Evolutionary conservation across 768 basidiomycete species (phyloP), one percentile per base, ranked within the genome.

Genomic region (Russula lepida): DNA sequence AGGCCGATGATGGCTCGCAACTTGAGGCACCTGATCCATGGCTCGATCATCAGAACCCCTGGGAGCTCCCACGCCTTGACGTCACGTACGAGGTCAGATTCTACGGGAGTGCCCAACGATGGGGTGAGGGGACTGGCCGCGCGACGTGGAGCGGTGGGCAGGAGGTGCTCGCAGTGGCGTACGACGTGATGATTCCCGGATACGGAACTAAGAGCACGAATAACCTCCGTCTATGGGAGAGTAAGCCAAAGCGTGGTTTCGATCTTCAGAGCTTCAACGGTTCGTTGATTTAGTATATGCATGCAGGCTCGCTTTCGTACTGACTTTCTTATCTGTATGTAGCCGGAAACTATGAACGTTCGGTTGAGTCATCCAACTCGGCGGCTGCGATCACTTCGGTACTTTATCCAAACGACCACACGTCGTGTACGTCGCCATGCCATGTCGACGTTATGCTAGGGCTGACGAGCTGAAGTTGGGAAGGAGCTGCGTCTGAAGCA

Each of bases 231-330:
- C 78, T 84, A 57, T 91, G 85, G 91, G 91, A 88, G 76, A 86
- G 79, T 69, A 87, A 87, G 75, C 85, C 92, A 25, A 91, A 92
- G 78, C 78, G 90, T 67, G 91, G 89, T 1, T 98, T 98, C 70
- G 94, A 98, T 74, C 73, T 98, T 66, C 89, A 93, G 72, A 89
- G 88, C 49, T 98, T 98, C 83, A 98, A 98, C 70, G 91, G 89
- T 89, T 46, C 25, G 68, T 27, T 23, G 28, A 62, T 55, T 12
- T 9, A 19, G 15, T 59, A 52, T 54, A 32, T 11, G 39, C 39
- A 9, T 8, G 4, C 35, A n/a, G 3, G 51, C 30, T 17, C 5
- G 6, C 41, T 2, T 27, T 25, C n/a, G 5, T 44, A 2, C 44
- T 52, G 27, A 28, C 2, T 56, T 35, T 48, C 35, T 53, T 30